Conservation (phyloP, 2,329 filamentous ascomycete species). For the Arthrobotrys iridis region DNA sequence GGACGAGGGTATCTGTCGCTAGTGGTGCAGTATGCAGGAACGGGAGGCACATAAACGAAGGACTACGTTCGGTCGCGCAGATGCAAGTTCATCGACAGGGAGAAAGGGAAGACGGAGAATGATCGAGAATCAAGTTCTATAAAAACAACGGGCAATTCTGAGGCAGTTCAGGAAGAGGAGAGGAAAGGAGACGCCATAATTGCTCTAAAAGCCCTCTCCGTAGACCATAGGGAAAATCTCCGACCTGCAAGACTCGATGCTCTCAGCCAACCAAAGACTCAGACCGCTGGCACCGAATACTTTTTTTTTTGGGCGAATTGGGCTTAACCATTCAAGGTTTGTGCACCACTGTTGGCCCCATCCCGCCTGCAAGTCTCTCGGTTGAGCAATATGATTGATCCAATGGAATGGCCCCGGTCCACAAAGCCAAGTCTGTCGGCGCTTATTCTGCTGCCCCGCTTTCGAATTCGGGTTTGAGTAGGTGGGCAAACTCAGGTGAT, state of each 20-base stretch:
- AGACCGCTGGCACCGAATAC: background rate
- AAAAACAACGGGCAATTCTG: slow-evolving; percentile 29
- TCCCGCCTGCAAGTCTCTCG: slow-evolving; percentile 51
- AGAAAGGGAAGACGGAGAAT: background rate
- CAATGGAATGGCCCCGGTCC: slow-evolving; percentile 42
- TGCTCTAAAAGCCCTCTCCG: slow-evolving; percentile 29
- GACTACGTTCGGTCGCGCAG: slow-evolving; percentile 51
- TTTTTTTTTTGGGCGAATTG: slow-evolving; percentile 36
- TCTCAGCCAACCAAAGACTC: slow-evolving; percentile 34
- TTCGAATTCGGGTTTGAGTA: slow-evolving; percentile 24
- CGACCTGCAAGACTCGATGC: slow-evolving; percentile 39
- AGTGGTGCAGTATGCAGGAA: slow-evolving; percentile 41
- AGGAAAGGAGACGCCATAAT: slow-evolving; percentile 40
- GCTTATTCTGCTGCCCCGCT: slow-evolving; percentile 47
- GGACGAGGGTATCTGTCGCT: slow-evolving; percentile 38
- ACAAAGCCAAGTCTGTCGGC: slow-evolving; percentile 43
- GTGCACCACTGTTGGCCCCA: slow-evolving; percentile 46
- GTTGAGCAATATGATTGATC: slow-evolving; percentile 50
- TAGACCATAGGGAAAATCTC: slow-evolving; percentile 54
- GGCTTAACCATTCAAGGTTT: slow-evolving; percentile 49
- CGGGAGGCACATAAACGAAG: slow-evolving; percentile 46
- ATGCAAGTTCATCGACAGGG: slow-evolving; percentile 33
- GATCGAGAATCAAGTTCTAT: slow-evolving; percentile 20
- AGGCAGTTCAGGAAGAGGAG: slow-evolving; percentile 16
- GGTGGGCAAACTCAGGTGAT: slow-evolving; percentile 52